phyloP scores from a whole-genome alignment of 73 alveolate genomes.

The Stentor roeselii region DNA sequence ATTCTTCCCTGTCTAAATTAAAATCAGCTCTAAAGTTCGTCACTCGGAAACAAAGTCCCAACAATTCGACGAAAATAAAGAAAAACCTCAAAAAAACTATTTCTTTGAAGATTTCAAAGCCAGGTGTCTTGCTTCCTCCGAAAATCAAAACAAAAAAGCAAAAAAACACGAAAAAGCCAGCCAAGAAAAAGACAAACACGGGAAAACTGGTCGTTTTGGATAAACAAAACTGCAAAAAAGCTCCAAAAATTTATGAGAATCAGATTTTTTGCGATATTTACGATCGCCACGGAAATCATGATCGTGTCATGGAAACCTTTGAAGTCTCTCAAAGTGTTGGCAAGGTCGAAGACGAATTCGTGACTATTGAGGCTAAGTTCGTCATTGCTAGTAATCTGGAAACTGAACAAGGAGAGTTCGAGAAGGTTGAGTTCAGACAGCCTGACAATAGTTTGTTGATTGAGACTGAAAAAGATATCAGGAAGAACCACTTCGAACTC shows the following conservation, averaged over 20 bases:
- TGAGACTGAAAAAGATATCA: neutral
- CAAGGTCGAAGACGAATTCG: neutral
- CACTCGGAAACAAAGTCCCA: slow-evolving; percentile 5
- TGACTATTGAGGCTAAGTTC: neutral
- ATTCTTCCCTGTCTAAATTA: neutral
- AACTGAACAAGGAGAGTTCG: neutral
- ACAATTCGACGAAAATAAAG: neutral
- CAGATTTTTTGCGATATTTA: slow-evolving; percentile 7
- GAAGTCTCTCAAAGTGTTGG: neutral
- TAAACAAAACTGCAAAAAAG: neutral
- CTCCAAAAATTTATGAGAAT: slow-evolving; percentile 11
- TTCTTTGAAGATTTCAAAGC: neutral
- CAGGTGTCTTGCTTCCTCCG: neutral
- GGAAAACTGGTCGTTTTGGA: neutral
- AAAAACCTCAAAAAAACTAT: neutral
- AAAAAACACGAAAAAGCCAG: neutral
- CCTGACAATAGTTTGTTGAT: neutral
- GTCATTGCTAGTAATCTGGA: neutral
- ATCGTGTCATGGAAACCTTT: neutral
- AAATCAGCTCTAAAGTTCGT: neutral
- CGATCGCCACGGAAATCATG: slow-evolving; percentile 22
- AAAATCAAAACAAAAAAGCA: too few relatives aligned
- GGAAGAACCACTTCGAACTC: neutral
- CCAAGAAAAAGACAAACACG: neutral
- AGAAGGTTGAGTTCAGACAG: neutral